phyloP scores from a whole-genome alignment of 1,284 basidiomycete genomes.

The Boletus smithii region DNA sequence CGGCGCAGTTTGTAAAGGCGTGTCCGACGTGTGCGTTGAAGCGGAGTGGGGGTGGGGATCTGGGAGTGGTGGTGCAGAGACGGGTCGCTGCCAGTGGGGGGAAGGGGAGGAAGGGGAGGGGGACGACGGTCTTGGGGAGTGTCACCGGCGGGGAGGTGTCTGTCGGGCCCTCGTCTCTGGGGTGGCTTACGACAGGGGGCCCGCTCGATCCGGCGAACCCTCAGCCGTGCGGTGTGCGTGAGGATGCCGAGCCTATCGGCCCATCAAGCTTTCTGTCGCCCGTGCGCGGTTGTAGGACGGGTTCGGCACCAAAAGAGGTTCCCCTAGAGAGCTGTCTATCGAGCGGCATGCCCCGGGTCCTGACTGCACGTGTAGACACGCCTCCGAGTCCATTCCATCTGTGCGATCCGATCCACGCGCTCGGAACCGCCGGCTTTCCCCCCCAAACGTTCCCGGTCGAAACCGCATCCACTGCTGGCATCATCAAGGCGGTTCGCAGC shows the following conservation, averaged over 20 bases:
- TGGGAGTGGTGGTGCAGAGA: neutral
- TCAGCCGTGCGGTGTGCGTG: conserved; percentile 12
- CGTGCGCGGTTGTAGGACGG: neutral
- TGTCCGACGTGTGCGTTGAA: conserved; percentile 66
- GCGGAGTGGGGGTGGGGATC: conserved; percentile 30
- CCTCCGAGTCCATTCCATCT: neutral
- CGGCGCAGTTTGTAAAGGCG: conserved; percentile 68
- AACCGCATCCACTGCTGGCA: no score
- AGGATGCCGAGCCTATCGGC: neutral
- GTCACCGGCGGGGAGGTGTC: neutral
- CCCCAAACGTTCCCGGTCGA: neutral
- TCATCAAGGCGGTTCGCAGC: no score
- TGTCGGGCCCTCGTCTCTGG: neutral
- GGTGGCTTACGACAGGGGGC: conserved; percentile 27
- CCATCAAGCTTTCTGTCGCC: no score
- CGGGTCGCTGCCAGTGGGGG: neutral
- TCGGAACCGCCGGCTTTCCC: no score
- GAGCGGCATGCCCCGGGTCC: neutral
- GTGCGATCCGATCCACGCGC: neutral
- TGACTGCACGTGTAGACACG: neutral
- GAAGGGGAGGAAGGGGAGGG: neutral
- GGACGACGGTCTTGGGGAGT: neutral
- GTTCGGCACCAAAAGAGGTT: neutral
- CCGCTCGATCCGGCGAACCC: conserved; percentile 28
- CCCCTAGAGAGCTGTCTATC: neutral